Base-by-base conservation (phyloP, 2,329 filamentous ascomycete genomes). In the Helicocarpus griseus region DNA sequence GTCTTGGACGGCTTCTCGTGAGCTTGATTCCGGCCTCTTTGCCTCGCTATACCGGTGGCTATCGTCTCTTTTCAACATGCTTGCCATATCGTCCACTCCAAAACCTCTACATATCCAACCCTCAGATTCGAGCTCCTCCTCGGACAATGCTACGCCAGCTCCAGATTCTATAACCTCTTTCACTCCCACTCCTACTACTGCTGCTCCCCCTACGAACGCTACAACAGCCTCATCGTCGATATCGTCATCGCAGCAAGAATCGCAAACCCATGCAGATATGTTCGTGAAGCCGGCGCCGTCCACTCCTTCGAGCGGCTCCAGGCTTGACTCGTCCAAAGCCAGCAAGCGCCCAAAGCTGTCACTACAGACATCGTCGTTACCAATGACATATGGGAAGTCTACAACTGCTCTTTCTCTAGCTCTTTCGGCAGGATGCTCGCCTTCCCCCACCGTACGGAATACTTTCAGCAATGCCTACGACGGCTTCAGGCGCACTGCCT, bases 401-500 rank as follows among this genome's bases (percentile, higher is more conserved):
- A 73, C 75, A n/a, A 70, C 67, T 22, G 75, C 74, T 50, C 65
- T 81, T 43, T 73, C 77, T 13, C 69, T 80, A 45, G 72, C 75
- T 75, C 67, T 79, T 21, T 76, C 75, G 47, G 70, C 77, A n/a
- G 61, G 56, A 4, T 53, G 66, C 6, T 64, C 66, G 1, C 73
- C 75, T 28, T 82, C 81, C 6, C 81, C 81, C 9, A 83, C 80
- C 1, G 69, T 75, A 39, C 72, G 77, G 59, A 83, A 83, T 64
- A 83, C 80, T 48, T 81, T 81, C 61, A 75, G 70, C 58, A 83
- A 83, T 65, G 75, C 77, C 48, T 81, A 80, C 58, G 74, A 79
- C 38, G 61, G 68, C 36, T 57, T 64, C n/a, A 63, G 61, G 22
- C 63, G 56, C 40, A 41, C 56, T 54, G 54, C 73, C 39, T 67